A percentile compares a stretch with the other conserved stretches of the same genome.
Conservation (phyloP, 2,329 filamentous ascomycete genomes). For the Fusarium camptoceras region DNA sequence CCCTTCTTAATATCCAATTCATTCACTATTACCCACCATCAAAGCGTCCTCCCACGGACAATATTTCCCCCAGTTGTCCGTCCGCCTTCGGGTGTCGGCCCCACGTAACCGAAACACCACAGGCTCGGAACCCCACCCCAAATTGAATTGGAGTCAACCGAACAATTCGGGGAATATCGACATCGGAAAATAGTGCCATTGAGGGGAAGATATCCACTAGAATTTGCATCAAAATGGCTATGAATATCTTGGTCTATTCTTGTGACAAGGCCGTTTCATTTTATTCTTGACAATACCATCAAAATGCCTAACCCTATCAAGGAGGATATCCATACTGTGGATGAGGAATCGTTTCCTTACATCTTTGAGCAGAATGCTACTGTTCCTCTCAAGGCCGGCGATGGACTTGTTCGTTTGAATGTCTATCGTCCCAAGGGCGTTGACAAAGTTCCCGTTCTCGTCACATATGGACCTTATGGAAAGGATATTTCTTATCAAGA, state of each 20-base stretch:
- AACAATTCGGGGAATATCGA: background rate
- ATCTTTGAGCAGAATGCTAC: conserved; percentile 34
- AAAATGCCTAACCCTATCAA: conserved; percentile 49
- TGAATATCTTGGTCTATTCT: background rate
- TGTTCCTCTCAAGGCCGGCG: conserved; percentile 8
- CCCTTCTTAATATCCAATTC: conserved; percentile 1
- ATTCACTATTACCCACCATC: background rate
- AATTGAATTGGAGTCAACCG: conserved; percentile 3
- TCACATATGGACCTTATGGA: conserved; percentile 80
- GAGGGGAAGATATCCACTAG: background rate
- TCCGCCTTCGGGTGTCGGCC: conserved; percentile 29
- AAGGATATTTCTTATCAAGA: conserved; percentile 76
- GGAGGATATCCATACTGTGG: conserved; percentile 45
- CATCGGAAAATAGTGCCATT: background rate
- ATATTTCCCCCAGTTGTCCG: conserved; percentile 8
- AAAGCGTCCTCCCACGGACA: background rate
- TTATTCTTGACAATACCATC: background rate
- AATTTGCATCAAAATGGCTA: background rate
- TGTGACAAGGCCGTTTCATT: background rate
- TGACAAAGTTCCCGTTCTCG: conserved; percentile 64
- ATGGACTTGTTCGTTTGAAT: conserved; percentile 11
- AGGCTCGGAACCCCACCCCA: conserved; percentile 31
- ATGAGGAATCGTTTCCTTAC: conserved; percentile 38
- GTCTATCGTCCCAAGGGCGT: conserved; percentile 23
- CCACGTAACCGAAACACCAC: conserved; percentile 12